These are phyloP conservation scores for Irpex rosettiformis DNA, from an alignment of 1,284 basidiomycete genomes.

Conservation along the genomic window DNA sequence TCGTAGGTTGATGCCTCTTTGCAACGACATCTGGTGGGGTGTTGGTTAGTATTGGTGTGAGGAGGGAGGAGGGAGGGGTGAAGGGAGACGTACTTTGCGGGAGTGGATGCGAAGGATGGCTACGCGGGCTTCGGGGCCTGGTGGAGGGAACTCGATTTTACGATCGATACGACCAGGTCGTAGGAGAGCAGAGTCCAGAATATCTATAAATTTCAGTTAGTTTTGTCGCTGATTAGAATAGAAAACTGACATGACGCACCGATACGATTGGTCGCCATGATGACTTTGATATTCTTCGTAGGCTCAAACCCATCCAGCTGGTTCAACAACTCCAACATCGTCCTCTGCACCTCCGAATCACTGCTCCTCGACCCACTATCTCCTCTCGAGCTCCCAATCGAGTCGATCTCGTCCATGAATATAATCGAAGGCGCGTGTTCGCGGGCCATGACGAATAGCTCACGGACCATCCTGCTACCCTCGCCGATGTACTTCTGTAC, in stretches of 20 bases:
- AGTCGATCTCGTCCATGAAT: constrained; percentile 99
- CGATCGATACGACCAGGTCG: constrained; percentile 97
- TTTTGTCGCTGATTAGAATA: not conserved
- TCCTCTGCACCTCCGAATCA: constrained; percentile 96
- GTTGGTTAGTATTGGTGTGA: no score
- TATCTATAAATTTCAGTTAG: constrained; percentile 51
- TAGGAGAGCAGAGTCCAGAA: constrained; percentile 91
- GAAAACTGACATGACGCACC: constrained; percentile 40
- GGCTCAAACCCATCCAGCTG: constrained; percentile 98
- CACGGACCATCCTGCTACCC: constrained; percentile 94
- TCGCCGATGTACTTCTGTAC: constrained; percentile 99
- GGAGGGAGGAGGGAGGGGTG: not conserved
- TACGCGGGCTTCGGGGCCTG: constrained; percentile 95
- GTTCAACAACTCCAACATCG: constrained; percentile 96
- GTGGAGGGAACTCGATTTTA: constrained; percentile 99
- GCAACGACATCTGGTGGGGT: constrained; percentile 98
- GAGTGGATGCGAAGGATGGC: constrained; percentile 97
- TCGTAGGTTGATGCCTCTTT: constrained; percentile 95
- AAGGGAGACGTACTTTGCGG: constrained; percentile 64
- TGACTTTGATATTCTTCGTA: constrained; percentile 98
- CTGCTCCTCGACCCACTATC: constrained; percentile 87
- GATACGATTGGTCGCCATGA: constrained; percentile 99
- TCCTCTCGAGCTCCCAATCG: constrained; percentile 92
- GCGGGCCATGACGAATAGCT: constrained; percentile 98
- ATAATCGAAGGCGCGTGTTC: constrained; percentile 99